These are phyloP conservation scores for Paraurostyla sp. DNA, from an alignment of 73 alveolate species.

Conservation along the genomic window DNA sequence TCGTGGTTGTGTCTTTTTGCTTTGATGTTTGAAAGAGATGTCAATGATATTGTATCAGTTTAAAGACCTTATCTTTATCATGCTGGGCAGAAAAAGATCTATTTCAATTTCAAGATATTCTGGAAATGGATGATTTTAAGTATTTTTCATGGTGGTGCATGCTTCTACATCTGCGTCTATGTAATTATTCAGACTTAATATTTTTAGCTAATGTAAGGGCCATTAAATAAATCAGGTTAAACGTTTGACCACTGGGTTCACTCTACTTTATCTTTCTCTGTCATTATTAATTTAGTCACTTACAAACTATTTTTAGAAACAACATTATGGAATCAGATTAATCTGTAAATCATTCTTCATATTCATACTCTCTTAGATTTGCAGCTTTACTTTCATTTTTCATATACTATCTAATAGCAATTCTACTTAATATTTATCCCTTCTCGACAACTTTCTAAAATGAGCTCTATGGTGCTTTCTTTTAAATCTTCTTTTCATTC, in stretches of 20 bases:
- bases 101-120: slow-evolving; percentile 81
- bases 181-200: slow-evolving; percentile 2
- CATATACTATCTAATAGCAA: slow-evolving; percentile 83
- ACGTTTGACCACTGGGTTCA: slow-evolving; percentile 85
- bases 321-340: slow-evolving; percentile 83
- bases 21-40: slow-evolving; percentile 66
- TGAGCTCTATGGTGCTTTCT: slow-evolving; percentile 11
- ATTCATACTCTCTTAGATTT: not conserved
- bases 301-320: slow-evolving; percentile 84
- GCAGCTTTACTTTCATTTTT: slow-evolving; percentile 78
- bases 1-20: slow-evolving; percentile 31
- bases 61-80: slow-evolving; percentile 76
- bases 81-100: slow-evolving; percentile 86
- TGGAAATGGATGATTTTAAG: slow-evolving; percentile 89
- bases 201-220: slow-evolving; percentile 65
- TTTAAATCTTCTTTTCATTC: not conserved
- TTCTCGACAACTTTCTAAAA: not conserved
- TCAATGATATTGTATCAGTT: slow-evolving; percentile 29
- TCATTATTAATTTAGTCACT: slow-evolving; percentile 85
- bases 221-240: slow-evolving; percentile 69
- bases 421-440: slow-evolving; percentile 53
- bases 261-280: slow-evolving; percentile 85
- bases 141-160: slow-evolving; percentile 79
- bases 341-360: slow-evolving; percentile 60
- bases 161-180: slow-evolving; percentile 76